Evolutionary conservation across 352 stramenopile genomes (phyloP).

Genomic region (Phytophthora megakarya): DNA sequence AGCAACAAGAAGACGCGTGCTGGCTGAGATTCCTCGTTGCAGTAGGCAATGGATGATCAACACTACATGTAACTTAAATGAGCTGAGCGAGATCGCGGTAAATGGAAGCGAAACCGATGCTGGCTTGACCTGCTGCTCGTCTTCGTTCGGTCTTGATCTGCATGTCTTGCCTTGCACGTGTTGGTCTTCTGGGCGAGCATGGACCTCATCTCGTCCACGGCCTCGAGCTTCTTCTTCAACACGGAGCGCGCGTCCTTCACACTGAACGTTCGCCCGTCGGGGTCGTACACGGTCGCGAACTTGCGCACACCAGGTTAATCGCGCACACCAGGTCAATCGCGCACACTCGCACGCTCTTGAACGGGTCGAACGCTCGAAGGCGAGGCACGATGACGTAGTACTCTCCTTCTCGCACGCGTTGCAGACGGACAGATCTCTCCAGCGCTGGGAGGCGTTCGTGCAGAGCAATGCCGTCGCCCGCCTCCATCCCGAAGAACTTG

Average conservation of each 20-base stretch:
- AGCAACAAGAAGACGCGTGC: too few relatives aligned
- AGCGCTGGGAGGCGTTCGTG: constrained; percentile 7
- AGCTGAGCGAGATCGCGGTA: too few relatives aligned
- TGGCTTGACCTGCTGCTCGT: background rate
- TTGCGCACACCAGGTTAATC: background rate
- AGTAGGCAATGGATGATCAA: too few relatives aligned
- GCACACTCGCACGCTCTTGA: constrained; percentile 9
- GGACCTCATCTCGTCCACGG: constrained; percentile 3
- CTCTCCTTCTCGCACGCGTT: constrained; percentile 14
- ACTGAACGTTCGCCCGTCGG: constrained; percentile 5
- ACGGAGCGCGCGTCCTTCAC: background rate
- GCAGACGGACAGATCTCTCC: constrained; percentile 15
- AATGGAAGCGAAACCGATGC: too few relatives aligned
- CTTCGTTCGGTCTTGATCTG: background rate
- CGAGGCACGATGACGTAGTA: constrained; percentile 24
- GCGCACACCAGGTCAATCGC: constrained; percentile 7
- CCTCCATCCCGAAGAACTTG: constrained; percentile 15
- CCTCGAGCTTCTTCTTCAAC: constrained; percentile 4
- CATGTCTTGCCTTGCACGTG: background rate
- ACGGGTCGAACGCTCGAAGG: constrained; percentile 4
- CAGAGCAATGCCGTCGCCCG: constrained; percentile 17
- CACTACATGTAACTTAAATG: too few relatives aligned
- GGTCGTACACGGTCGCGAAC: constrained; percentile 19
- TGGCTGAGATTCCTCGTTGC: too few relatives aligned
- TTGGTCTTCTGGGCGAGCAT: background rate